Evolutionary conservation across 352 stramenopile species (phyloP), one percentile per base, ranked within the genome.

Genomic region (Phytophthora hibernalis): DNA sequence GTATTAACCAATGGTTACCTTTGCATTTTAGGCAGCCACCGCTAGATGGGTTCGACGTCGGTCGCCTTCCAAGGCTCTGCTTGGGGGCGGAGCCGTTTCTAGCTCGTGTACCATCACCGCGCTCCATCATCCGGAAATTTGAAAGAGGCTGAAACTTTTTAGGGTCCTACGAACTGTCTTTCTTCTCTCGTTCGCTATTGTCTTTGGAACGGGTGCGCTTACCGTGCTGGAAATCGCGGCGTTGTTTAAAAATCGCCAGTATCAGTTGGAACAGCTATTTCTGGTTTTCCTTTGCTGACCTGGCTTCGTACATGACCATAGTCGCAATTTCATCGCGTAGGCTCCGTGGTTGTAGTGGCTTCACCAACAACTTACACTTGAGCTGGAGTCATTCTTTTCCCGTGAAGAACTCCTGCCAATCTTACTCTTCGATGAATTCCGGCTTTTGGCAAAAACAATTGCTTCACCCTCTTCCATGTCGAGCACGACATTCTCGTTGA

Each of bases 251-350:
- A 10, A 37, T 68, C 15, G 5, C 38, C 15, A 62, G 20, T 18
- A 68, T 59, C 13, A 59, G 31, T 7, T 57, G 61, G 26, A 68
- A 68, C 22, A 62, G 43, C 15, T 61, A 44, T 6, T 68, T 61
- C 21, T 68, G 24, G 10, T 38, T 18, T 6, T 52, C 52, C 18
- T 57, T 62, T 10, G 60, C 42, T 18, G 60, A 38, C 5, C 60
- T 40, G 33, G 15, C 24, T 26, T 68, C 51, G 18, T 62, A 62
- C 60, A 57, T 68, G 5, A 68, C 8, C 22, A 35, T 60, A 6
- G 33, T 57, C 7, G 51, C 28, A 7, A 68, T n/a, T n/a, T n/a
- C n/a, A n/a, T n/a, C n/a, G n/a, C n/a, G n/a, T n/a, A n/a, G n/a
- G n/a, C n/a, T n/a, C n/a, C n/a, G n/a, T n/a, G n/a, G n/a, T n/a